Percentiles rank a stretch among this genome's conserved stretches.
These are phyloP conservation scores for Pharus latifolius DNA, from an alignment of 176 grass and related monocot species.

Conservation along the genomic window DNA sequence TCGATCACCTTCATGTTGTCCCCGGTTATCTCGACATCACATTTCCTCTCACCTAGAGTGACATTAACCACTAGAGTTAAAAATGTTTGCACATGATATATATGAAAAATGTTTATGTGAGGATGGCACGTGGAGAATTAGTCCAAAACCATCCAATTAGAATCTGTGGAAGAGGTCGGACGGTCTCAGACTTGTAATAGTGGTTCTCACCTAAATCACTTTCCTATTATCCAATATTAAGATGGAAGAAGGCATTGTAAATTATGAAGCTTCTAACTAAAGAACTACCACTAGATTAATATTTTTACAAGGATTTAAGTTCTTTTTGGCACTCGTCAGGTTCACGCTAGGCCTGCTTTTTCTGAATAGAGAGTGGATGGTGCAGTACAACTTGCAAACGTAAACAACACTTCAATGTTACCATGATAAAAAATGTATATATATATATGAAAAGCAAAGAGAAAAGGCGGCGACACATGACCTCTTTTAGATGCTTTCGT, in stretches of 20 bases:
- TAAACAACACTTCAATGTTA: slow-evolving; percentile 27
- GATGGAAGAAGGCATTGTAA: too few relatives aligned
- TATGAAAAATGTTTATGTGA: too few relatives aligned
- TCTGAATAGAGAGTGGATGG: not conserved
- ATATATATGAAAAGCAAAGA: not conserved
- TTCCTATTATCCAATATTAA: too few relatives aligned
- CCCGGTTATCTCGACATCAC: slow-evolving; percentile 72
- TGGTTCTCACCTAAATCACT: too few relatives aligned
- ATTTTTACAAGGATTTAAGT: not conserved
- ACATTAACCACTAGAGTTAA: not conserved
- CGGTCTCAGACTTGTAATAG: too few relatives aligned
- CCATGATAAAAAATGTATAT: not conserved
- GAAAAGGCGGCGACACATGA: slow-evolving; percentile 4
- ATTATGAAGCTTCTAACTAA: too few relatives aligned
- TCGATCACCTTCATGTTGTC: slow-evolving; percentile 55
- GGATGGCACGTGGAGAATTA: too few relatives aligned
- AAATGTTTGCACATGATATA: not conserved
- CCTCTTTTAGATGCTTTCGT: slow-evolving; percentile 2
- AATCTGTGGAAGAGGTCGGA: too few relatives aligned
- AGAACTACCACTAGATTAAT: too few relatives aligned
- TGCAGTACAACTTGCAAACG: slow-evolving; percentile 10
- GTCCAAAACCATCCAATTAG: too few relatives aligned
- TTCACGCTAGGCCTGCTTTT: not conserved
- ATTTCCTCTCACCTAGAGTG: slow-evolving; percentile 45
- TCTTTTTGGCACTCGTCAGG: slow-evolving; percentile 20